Percentiles rank a stretch among this genome's conserved stretches.
phyloP scores from a whole-genome alignment of 306 rosid species.

The Lithocarpus polystachyus region DNA sequence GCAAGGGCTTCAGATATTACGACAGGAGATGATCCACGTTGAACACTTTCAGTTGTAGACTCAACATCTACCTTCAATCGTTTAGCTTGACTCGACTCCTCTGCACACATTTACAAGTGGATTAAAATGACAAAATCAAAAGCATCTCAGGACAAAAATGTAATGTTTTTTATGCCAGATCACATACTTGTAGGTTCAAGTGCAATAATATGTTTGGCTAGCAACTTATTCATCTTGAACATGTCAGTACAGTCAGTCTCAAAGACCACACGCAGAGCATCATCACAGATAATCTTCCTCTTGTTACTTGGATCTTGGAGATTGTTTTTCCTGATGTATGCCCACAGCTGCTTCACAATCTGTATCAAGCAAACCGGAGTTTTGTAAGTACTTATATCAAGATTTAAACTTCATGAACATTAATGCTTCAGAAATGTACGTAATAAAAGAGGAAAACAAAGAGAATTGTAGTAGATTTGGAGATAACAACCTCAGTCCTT shows the following conservation, averaged over 20 bases:
- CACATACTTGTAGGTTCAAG: constrained; percentile 68
- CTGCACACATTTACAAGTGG: constrained; percentile 30
- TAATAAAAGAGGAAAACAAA: not conserved
- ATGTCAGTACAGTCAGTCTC: constrained; percentile 90
- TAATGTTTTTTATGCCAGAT: not conserved
- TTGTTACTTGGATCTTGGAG: constrained; percentile 92
- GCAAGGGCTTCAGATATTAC: constrained; percentile 76
- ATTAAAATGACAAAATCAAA: constrained; percentile 4
- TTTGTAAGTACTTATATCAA: not conserved
- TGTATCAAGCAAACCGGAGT: constrained; percentile 24
- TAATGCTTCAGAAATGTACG: not conserved
- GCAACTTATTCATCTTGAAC: constrained; percentile 91
- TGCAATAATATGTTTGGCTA: constrained; percentile 74
- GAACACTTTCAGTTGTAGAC: constrained; percentile 35
- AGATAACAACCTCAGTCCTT: constrained; percentile 62
- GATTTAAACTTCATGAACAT: not conserved
- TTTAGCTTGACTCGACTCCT: constrained; percentile 53
- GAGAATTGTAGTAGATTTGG: not conserved
- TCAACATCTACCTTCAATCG: constrained; percentile 53
- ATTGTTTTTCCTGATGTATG: constrained; percentile 83
- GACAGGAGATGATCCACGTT: constrained; percentile 41
- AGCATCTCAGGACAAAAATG: not conserved
- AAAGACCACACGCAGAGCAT: constrained; percentile 71
- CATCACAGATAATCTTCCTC: constrained; percentile 82
- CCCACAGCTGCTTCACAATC: constrained; percentile 95